A percentile compares a stretch with the other conserved stretches of the same genome.
These are phyloP conservation scores for Pyrus bretschneideri DNA, from an alignment of 306 rosid genomes.

Conservation along the genomic window DNA sequence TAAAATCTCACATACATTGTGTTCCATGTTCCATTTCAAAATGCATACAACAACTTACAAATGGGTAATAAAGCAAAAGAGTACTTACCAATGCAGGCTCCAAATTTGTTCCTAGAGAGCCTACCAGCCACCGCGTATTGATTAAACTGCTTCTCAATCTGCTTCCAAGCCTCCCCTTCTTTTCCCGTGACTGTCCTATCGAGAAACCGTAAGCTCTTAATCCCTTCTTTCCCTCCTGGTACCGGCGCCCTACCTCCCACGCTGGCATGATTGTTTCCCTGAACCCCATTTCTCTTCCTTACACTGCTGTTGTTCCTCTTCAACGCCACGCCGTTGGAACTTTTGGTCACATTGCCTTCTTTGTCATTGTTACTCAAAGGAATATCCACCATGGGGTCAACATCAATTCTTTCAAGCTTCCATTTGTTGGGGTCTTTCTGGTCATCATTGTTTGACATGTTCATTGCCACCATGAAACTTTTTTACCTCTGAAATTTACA, in stretches of 20 bases:
- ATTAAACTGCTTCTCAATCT: slow-evolving; percentile 46
- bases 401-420: slow-evolving; percentile 51
- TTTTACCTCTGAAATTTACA: neutral
- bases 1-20: neutral
- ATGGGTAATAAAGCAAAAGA: neutral
- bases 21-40: neutral
- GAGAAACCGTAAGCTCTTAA: slow-evolving; percentile 68
- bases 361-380: neutral
- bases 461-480: slow-evolving; percentile 3
- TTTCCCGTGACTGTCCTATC: slow-evolving; percentile 60
- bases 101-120: slow-evolving; percentile 67
- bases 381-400: slow-evolving; percentile 41
- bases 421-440: slow-evolving; percentile 32
- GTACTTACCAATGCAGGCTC: slow-evolving; percentile 59
- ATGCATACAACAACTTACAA: neutral
- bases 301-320: slow-evolving; percentile 6
- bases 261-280: neutral
- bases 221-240: slow-evolving; percentile 59
- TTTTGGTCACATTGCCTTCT: neutral
- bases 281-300: slow-evolving; percentile 27
- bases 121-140: slow-evolving; percentile 38
- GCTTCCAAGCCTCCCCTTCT: slow-evolving; percentile 67
- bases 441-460: slow-evolving; percentile 13
- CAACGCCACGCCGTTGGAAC: slow-evolving; percentile 5
- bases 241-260: slow-evolving; percentile 13